Evolutionary conservation across 768 basidiomycete species (phyloP), one percentile per base, ranked within the genome.

Genomic region (Serendipita vermifera): DNA sequence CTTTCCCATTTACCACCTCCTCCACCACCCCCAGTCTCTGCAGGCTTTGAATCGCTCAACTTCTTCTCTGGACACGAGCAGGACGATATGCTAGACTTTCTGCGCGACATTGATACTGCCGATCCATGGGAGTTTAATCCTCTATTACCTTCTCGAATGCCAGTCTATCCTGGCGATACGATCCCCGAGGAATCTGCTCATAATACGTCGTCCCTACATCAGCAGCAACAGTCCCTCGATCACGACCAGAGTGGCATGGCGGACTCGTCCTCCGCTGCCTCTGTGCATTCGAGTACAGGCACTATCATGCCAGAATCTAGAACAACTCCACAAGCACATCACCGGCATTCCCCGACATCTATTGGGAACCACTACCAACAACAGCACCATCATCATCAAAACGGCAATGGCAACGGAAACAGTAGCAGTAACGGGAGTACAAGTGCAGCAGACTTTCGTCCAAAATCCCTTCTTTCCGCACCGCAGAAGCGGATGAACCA

Each of bases 401-500:
- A 36, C 35, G 35, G 20, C 36, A 20, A 63, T 22, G 57, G 60
- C 40, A 59, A 33, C 43, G n/a, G 22, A 46, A 67, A 15, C 43
- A 48, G 32, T 54, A 58, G 17, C 60, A n/a, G 39, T 61, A 56
- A 59, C 69, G 15, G 57, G 63, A 57, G 38, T 63, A 27, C 58
- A 53, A 41, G 33, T 54, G 55, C 53, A 41, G 33, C 33, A 9
- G 55, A 55, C 22, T 62, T 72, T 40, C 73, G 75, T 58, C 54
- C 75, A 20, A 87, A 86, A 61, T 75, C 82, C 0, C 76, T 87
- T 17, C 74, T 92, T 24, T 85, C 87, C 4, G 82, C 80, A 3
- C 87, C 87, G 0, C 87, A 93, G 69, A 90, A 91, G 64, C 79
- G 89, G 11, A 77, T 88, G 14, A 91, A 92, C 66, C 89, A 94